A percentile compares a stretch with the other conserved stretches of the same genome.
Evolutionary conservation across 2,329 filamentous ascomycete species (phyloP).

Genomic region (Penicillium nordicum): DNA sequence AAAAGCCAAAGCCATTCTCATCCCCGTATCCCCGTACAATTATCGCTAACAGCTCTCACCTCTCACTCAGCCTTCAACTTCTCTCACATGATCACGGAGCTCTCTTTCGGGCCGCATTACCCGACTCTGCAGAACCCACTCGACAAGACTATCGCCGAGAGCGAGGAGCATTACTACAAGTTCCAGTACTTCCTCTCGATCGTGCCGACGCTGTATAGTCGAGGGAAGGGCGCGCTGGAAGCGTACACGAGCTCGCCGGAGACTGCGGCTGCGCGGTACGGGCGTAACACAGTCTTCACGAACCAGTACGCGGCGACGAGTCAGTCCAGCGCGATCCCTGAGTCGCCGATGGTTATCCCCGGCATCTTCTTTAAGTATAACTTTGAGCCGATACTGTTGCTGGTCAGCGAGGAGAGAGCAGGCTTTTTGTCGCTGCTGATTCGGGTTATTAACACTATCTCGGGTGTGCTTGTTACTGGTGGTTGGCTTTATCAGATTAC

Average conservation of each 20-base stretch:
- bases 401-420: constrained; percentile 76
- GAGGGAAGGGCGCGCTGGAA: constrained; percentile 46
- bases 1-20: background rate
- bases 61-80: constrained; percentile 78
- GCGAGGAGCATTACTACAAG: constrained; percentile 79
- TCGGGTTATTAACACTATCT: constrained; percentile 84
- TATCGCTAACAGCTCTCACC: background rate
- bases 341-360: constrained; percentile 63
- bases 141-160: constrained; percentile 79
- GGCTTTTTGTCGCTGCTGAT: constrained; percentile 72
- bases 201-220: constrained; percentile 88
- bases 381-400: constrained; percentile 89
- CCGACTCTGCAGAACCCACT: constrained; percentile 90
- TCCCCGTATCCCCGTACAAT: no score
- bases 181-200: constrained; percentile 97
- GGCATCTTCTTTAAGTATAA: constrained; percentile 99
- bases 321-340: constrained; percentile 63
- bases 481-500: constrained; percentile 87
- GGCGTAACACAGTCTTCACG: constrained; percentile 62
- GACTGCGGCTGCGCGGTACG: constrained; percentile 30
- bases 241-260: constrained; percentile 38
- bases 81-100: constrained; percentile 90
- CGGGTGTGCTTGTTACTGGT: constrained; percentile 85
- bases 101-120: constrained; percentile 97
- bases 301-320: constrained; percentile 98